Evolutionary conservation across 2,329 filamentous ascomycete genomes (phyloP).

Genomic region (Trichophyton equinum): DNA sequence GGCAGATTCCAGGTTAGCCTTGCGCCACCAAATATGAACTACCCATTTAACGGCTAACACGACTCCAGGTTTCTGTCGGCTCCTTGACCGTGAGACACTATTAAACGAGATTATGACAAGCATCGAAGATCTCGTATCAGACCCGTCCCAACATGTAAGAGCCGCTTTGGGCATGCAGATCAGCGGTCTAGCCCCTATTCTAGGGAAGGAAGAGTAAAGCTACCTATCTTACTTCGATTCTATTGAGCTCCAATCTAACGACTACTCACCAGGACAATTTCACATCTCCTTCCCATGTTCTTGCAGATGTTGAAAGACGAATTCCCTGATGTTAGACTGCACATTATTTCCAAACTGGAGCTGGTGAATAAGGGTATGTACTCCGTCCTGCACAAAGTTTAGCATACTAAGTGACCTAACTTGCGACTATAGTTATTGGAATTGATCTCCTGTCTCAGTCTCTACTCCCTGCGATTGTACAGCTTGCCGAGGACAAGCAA

Average conservation of each 20-base stretch:
- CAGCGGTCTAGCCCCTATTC: slow-evolving; percentile 86
- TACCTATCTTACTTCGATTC: neutral
- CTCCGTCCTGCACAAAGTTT: neutral
- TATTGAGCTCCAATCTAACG: neutral
- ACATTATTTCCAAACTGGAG: slow-evolving; percentile 99
- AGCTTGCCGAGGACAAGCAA: slow-evolving; percentile 97
- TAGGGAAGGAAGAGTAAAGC: slow-evolving; percentile 90
- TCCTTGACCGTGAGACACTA: slow-evolving; percentile 76
- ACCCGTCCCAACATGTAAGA: slow-evolving; percentile 91
- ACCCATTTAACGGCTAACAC: slow-evolving; percentile 14
- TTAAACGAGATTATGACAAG: slow-evolving; percentile 94
- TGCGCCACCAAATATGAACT: neutral
- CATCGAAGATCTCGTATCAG: slow-evolving; percentile 89
- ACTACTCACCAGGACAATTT: slow-evolving; percentile 58
- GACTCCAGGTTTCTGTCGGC: slow-evolving; percentile 64
- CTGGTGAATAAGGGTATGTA: slow-evolving; percentile 80
- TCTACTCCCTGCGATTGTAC: slow-evolving; percentile 89
- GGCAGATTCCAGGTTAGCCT: slow-evolving; percentile 70
- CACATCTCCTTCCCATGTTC: slow-evolving; percentile 96
- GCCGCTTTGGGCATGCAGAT: slow-evolving; percentile 93
- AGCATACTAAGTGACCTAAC: slow-evolving; percentile 10
- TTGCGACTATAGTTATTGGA: slow-evolving; percentile 59
- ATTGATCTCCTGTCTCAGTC: slow-evolving; percentile 96
- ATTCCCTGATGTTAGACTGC: slow-evolving; percentile 91
- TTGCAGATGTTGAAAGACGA: slow-evolving; percentile 99